phyloP scores from a whole-genome alignment of 345 rosid genomes.

The Brassica cretica region DNA sequence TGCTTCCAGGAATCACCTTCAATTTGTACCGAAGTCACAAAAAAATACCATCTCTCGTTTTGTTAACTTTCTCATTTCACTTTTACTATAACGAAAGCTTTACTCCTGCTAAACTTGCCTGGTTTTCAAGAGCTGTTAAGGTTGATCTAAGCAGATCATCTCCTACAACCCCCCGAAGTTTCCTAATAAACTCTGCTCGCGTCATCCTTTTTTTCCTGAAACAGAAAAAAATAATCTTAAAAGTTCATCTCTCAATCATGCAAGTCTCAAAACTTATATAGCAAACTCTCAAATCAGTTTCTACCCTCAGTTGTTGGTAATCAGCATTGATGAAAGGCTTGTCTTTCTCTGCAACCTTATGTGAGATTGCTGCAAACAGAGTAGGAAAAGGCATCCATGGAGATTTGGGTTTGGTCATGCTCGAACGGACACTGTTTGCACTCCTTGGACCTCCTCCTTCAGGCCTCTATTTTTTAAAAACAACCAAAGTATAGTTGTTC shows the following conservation, averaged over 20 bases:
- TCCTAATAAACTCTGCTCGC: constrained; percentile 68
- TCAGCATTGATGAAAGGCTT: constrained; percentile 57
- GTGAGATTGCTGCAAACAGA: constrained; percentile 79
- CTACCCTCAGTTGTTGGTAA: constrained; percentile 69
- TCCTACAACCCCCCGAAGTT: constrained; percentile 66
- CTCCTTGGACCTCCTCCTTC: constrained; percentile 52
- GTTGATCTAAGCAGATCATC: constrained; percentile 71
- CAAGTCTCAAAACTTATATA: neutral
- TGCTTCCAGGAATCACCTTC: constrained; percentile 33
- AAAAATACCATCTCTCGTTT: neutral
- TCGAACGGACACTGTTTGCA: constrained; percentile 59
- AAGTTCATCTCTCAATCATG: neutral
- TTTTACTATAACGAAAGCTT: neutral
- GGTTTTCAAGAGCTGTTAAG: constrained; percentile 64
- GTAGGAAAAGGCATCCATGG: constrained; percentile 94
- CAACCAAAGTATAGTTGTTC: neutral
- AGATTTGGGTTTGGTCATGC: constrained; percentile 56
- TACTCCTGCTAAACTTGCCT: constrained; percentile 25
- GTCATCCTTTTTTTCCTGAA: constrained; percentile 61
- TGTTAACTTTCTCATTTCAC: neutral
- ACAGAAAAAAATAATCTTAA: neutral
- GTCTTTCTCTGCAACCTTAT: constrained; percentile 52
- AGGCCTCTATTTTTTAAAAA: constrained; percentile 26
- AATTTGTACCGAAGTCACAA: constrained; percentile 18
- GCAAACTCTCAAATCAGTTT: neutral